Base-by-base conservation (phyloP, 1,284 basidiomycete genomes). In the Ustilago loliicola region DNA sequence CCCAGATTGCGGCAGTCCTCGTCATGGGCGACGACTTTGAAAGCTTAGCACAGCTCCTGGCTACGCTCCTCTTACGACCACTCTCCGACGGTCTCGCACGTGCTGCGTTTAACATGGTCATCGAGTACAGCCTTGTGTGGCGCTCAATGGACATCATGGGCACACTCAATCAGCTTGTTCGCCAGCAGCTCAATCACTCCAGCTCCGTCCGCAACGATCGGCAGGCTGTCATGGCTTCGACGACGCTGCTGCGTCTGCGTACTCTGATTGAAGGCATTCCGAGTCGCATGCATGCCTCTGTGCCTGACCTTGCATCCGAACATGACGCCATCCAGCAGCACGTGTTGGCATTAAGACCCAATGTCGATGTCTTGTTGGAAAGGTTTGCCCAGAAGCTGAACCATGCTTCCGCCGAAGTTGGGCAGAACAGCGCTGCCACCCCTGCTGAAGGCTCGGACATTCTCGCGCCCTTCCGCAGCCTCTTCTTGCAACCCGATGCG, bases 161-260 rank as follows among this genome's bases (percentile, higher is more conserved):
- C 45, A 77, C 75, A 5, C 55, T 77, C 48, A 73, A 71, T n/a
- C 66, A 71, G 55, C 71, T 77, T 36, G 75, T 77, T 13, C 75
- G 75, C 1, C 75, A 71, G 64, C 75, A 77, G 42, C 64, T 77
- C 63, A 77, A 77, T 38, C 75, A 77, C 32, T 70, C 75, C 2
- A 77, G 75, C 38, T 77, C 75, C 32, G 50, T 70, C 8, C 53
- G 75, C 7, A 68, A 77, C 55, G 75, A 73, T 29, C 50, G 66
- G 1, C 75, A 73, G 58, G 75, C 75, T 8, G 71, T 77, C 21
- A 73, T 77, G 71, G 71, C 75, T 13, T 73, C 70, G 6, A 77
- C 71, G 6, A 67, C 75, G 6, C 65, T 77, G 21, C 54, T 73
- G 34, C 75, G 75, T 3, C 67, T 77, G 19, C 68, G 74, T n/a